Percentiles rank a stretch among this genome's conserved stretches.
Conservation (phyloP, 1,139 yeast species). For the Hyphopichia wangnamkhiaoensis region DNA sequence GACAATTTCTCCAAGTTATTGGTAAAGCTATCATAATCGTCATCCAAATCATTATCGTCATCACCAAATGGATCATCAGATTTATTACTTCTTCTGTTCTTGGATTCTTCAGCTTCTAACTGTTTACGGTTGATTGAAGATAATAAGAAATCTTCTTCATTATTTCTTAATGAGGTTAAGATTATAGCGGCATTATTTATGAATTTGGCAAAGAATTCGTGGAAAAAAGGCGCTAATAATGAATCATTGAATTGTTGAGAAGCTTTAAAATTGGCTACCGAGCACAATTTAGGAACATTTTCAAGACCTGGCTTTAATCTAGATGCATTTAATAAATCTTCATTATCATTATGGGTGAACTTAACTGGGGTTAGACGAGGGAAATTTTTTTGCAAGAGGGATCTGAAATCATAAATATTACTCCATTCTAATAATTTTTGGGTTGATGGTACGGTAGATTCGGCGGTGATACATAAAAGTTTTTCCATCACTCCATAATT, state of each 20-base stretch:
- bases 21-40: conserved; percentile 3
- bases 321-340: conserved; percentile 23
- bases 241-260: conserved; percentile 27
- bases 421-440: conserved; percentile 35
- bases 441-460: conserved; percentile 47
- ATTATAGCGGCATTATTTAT: conserved; percentile 77
- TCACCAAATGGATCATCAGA: conserved; percentile 2
- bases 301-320: conserved; percentile 22
- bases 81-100: background rate
- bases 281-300: conserved; percentile 26
- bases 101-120: conserved; percentile 17
- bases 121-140: conserved; percentile 44
- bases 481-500: conserved; percentile 79
- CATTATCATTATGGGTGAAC: conserved; percentile 29
- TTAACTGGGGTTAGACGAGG: conserved; percentile 54
- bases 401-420: conserved; percentile 64
- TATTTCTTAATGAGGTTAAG: conserved; percentile 75
- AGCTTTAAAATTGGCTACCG: conserved; percentile 19
- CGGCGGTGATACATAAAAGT: conserved; percentile 69
- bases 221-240: conserved; percentile 45
- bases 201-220: conserved; percentile 58
- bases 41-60: conserved; percentile 3
- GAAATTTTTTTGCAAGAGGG: conserved; percentile 64
- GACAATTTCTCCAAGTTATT: conserved; percentile 4
- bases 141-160: conserved; percentile 80